These are phyloP conservation scores for Condylostoma magnum DNA, from an alignment of 169 alveolate species.

Conservation along the genomic window DNA sequence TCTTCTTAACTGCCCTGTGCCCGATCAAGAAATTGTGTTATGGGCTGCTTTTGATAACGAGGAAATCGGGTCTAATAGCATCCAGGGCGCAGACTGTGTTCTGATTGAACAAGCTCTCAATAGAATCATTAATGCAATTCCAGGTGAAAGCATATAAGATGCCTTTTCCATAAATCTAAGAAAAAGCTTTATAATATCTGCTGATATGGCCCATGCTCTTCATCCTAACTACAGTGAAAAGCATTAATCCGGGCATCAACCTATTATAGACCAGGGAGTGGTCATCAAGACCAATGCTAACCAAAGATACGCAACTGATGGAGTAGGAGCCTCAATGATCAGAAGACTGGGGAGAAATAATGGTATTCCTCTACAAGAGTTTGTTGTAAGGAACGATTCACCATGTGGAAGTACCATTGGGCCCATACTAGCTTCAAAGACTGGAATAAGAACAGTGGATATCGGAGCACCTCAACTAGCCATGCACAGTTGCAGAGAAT, in stretches of 20 bases:
- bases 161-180: constrained; percentile 55
- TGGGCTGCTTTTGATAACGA: constrained; percentile 92
- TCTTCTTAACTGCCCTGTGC: constrained; percentile 62
- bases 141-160: constrained; percentile 36
- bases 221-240: constrained; percentile 96
- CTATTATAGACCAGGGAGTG: constrained; percentile 89
- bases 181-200: constrained; percentile 75
- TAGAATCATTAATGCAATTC: constrained; percentile 43
- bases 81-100: constrained; percentile 90
- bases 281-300: constrained; percentile 89
- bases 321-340: constrained; percentile 81
- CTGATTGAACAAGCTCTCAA: constrained; percentile 63
- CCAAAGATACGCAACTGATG: constrained; percentile 91
- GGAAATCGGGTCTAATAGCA: constrained; percentile 91
- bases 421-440: constrained; percentile 87
- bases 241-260: constrained; percentile 85
- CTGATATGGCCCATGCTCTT: constrained; percentile 96
- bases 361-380: constrained; percentile 87
- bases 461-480: constrained; percentile 95
- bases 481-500: constrained; percentile 96
- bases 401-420: constrained; percentile 98
- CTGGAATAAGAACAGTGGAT: constrained; percentile 92
- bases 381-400: constrained; percentile 90
- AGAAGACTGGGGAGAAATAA: constrained; percentile 73
- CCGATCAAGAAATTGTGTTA: constrained; percentile 41